These are phyloP conservation scores for Macroventuria anomochaeta DNA, from an alignment of 2,329 filamentous ascomycete species.

Conservation along the genomic window DNA sequence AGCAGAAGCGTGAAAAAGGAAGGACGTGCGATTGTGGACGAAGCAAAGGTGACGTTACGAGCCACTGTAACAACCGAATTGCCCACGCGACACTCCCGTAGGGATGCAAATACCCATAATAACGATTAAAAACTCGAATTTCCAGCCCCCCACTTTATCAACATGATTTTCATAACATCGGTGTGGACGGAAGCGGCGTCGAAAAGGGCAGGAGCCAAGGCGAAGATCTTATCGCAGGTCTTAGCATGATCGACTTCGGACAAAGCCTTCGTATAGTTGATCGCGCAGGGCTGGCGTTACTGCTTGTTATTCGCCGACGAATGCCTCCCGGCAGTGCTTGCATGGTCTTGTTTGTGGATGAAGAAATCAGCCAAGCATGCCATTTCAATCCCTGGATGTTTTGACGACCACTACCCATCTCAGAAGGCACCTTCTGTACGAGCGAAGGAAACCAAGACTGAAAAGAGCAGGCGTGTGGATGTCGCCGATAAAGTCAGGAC, in stretches of 20 bases:
- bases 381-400: constrained; percentile 6
- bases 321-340: constrained; percentile 14
- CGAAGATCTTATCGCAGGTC: constrained; percentile 21
- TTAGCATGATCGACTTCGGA: constrained; percentile 17
- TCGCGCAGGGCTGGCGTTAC: background rate
- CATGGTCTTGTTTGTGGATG: background rate
- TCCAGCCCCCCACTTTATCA: background rate
- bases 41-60: too few species aligned
- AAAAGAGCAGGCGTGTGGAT: background rate
- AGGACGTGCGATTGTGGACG: too few species aligned
- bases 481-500: background rate
- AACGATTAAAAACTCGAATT: background rate
- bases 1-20: too few species aligned
- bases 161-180: constrained; percentile 6
- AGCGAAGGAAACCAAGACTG: background rate
- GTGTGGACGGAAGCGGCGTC: constrained; percentile 10
- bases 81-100: too few species aligned
- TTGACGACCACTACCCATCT: constrained; percentile 10
- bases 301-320: constrained; percentile 6
- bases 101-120: too few species aligned
- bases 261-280: constrained; percentile 3
- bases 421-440: constrained; percentile 10
- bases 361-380: constrained; percentile 7
- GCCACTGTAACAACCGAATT: too few species aligned
- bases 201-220: constrained; percentile 18